These are phyloP conservation scores for Chamaenerion angustifolium DNA, from an alignment of 345 rosid genomes.

Conservation along the genomic window DNA sequence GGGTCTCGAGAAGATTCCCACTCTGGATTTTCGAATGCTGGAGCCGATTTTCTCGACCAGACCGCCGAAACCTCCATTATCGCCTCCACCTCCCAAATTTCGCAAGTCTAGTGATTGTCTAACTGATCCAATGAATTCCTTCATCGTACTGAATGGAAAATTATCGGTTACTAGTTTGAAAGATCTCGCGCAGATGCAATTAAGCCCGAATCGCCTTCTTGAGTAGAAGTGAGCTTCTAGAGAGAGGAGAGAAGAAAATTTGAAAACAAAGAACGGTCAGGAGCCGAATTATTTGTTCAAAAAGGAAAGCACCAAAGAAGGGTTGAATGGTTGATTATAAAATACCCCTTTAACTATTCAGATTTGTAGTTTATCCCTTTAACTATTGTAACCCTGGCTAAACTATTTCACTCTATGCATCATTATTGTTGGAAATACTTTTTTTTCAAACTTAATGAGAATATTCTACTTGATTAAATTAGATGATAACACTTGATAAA, in stretches of 20 bases:
- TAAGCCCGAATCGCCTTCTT: slow-evolving; percentile 6
- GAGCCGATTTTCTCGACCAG: slow-evolving; percentile 62
- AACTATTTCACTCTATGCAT: no score
- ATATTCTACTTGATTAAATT: no score
- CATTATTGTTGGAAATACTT: no score
- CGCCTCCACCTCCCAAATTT: slow-evolving; percentile 28
- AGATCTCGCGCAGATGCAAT: slow-evolving; percentile 4
- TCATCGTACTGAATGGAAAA: slow-evolving; percentile 26
- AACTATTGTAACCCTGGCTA: no score
- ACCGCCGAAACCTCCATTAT: slow-evolving; percentile 26
- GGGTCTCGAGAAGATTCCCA: slow-evolving; percentile 41
- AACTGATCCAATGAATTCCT: slow-evolving; percentile 75
- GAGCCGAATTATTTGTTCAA: slow-evolving; percentile 12
- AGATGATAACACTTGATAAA: no score
- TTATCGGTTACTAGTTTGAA: background rate
- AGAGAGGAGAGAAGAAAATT: slow-evolving; percentile 8
- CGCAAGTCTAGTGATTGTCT: slow-evolving; percentile 72
- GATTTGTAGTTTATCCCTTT: no score
- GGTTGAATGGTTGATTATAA: no score
- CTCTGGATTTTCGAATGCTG: slow-evolving; percentile 57
- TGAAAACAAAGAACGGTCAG: slow-evolving; percentile 20
- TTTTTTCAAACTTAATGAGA: no score
- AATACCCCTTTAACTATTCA: no score
- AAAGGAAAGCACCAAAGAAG: slow-evolving; percentile 8
- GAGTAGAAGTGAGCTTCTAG: slow-evolving; percentile 1